Conservation (phyloP, 2,329 filamentous ascomycete genomes). For the Aspergillus hortae region DNA sequence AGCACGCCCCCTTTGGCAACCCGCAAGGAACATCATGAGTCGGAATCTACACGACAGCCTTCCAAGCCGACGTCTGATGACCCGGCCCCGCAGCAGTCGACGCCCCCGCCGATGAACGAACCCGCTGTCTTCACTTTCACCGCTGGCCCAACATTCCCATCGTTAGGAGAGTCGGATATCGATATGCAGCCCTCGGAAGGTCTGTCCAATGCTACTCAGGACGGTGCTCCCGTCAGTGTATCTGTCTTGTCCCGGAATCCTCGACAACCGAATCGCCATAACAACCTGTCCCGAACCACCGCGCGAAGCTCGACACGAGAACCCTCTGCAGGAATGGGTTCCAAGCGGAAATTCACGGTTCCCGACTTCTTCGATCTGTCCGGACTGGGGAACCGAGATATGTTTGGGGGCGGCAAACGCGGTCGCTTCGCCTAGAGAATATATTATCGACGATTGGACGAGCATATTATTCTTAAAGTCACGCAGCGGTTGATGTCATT, state of each 20-base stretch:
- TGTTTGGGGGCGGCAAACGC: slow-evolving; percentile 45
- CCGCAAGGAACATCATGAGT: slow-evolving; percentile 31
- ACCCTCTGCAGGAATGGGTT: slow-evolving; percentile 38
- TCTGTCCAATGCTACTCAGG: slow-evolving; percentile 25
- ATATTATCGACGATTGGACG: slow-evolving; percentile 31
- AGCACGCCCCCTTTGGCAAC: slow-evolving; percentile 32
- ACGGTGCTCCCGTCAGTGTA: slow-evolving; percentile 38
- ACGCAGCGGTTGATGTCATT: slow-evolving; percentile 25
- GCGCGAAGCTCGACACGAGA: slow-evolving; percentile 37
- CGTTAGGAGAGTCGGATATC: slow-evolving; percentile 36
- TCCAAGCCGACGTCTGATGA: slow-evolving; percentile 28
- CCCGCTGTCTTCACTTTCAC: slow-evolving; percentile 43
- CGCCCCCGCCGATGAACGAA: slow-evolving; percentile 22
- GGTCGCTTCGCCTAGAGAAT: slow-evolving; percentile 41
- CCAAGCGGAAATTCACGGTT: slow-evolving; percentile 47
- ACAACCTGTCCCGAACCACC: slow-evolving; percentile 34
- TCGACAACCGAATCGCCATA: slow-evolving; percentile 38
- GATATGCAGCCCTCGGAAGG: slow-evolving; percentile 43
- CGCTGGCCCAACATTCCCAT: slow-evolving; percentile 38
- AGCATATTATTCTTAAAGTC: slow-evolving; percentile 31
- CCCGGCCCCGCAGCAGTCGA: slow-evolving; percentile 19
- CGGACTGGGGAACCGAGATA: slow-evolving; percentile 42
- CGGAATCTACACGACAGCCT: slow-evolving; percentile 24
- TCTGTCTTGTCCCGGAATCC: slow-evolving; percentile 42
- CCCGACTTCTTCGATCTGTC: slow-evolving; percentile 50